These are phyloP conservation scores for Lachnellula subtilissima DNA, from an alignment of 2,329 filamentous ascomycete species.

Conservation along the genomic window DNA sequence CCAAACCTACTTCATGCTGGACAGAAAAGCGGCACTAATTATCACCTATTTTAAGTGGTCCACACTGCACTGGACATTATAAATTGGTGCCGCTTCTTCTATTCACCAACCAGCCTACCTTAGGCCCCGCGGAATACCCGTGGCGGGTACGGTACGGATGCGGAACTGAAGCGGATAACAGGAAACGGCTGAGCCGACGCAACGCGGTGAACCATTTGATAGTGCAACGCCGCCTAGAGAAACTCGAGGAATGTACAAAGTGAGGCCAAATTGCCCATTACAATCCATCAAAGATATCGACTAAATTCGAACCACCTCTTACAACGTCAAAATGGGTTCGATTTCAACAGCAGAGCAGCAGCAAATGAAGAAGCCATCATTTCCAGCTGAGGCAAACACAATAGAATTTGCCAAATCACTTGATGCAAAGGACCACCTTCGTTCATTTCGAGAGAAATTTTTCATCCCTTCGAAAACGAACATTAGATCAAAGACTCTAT, in stretches of 20 bases:
- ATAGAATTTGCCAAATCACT: conserved; percentile 47
- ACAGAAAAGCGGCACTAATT: no score
- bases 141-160: conserved; percentile 9
- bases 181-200: conserved; percentile 7
- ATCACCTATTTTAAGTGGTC: no score
- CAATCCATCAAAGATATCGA: not conserved
- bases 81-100: no score
- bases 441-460: conserved; percentile 63
- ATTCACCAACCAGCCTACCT: no score
- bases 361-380: conserved; percentile 33
- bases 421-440: conserved; percentile 57
- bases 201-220: conserved; percentile 5
- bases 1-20: no score
- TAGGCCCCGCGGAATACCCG: no score
- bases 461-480: conserved; percentile 71
- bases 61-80: no score
- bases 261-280: not conserved
- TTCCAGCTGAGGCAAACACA: conserved; percentile 44
- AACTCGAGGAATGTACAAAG: conserved; percentile 12
- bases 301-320: not conserved
- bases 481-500: conserved; percentile 58
- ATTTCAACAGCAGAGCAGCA: conserved; percentile 17
- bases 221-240: not conserved
- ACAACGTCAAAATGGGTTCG: conserved; percentile 24
- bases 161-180: conserved; percentile 14